Evolutionary conservation across 2,329 filamentous ascomycete species (phyloP).

Genomic region (Knufia petricola): DNA sequence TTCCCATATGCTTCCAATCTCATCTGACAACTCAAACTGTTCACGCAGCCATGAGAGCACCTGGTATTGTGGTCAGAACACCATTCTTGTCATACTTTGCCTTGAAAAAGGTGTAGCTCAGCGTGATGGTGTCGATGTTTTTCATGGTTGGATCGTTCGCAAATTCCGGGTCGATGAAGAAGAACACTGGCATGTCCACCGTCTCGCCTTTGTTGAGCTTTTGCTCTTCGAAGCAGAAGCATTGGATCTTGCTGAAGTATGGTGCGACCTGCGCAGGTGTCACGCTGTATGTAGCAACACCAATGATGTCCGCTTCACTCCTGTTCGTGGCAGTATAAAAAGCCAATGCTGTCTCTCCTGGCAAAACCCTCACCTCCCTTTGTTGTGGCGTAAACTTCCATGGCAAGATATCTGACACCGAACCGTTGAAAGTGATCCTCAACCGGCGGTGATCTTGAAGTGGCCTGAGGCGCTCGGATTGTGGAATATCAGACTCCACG

Average conservation of each 20-base stretch:
- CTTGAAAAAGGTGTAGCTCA: slow-evolving; percentile 98
- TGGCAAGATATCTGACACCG: slow-evolving; percentile 85
- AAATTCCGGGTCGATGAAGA: slow-evolving; percentile 96
- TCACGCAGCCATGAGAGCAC: slow-evolving; percentile 13
- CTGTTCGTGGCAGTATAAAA: slow-evolving; percentile 97
- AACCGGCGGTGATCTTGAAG: slow-evolving; percentile 74
- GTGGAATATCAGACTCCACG: slow-evolving; percentile 48
- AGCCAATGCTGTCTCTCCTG: slow-evolving; percentile 90
- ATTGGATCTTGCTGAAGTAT: slow-evolving; percentile 99
- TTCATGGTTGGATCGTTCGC: slow-evolving; percentile 86
- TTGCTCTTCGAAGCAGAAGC: slow-evolving; percentile 98
- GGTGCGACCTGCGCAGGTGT: slow-evolving; percentile 91
- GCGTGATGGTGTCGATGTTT: slow-evolving; percentile 85
- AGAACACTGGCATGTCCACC: slow-evolving; percentile 99
- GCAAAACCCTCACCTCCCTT: slow-evolving; percentile 87
- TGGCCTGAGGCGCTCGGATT: slow-evolving; percentile 67
- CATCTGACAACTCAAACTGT: background rate
- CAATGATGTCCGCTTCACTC: slow-evolving; percentile 86
- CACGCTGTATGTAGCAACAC: slow-evolving; percentile 94
- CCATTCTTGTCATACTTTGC: slow-evolving; percentile 78
- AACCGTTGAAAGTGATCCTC: slow-evolving; percentile 90
- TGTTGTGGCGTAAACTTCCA: slow-evolving; percentile 98
- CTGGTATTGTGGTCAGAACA: slow-evolving; percentile 41
- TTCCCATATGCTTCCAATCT: too few species aligned
- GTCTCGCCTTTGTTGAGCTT: slow-evolving; percentile 88